phyloP scores from a whole-genome alignment of 208 protist species.

The Leptomonas pyrrhocoris region DNA sequence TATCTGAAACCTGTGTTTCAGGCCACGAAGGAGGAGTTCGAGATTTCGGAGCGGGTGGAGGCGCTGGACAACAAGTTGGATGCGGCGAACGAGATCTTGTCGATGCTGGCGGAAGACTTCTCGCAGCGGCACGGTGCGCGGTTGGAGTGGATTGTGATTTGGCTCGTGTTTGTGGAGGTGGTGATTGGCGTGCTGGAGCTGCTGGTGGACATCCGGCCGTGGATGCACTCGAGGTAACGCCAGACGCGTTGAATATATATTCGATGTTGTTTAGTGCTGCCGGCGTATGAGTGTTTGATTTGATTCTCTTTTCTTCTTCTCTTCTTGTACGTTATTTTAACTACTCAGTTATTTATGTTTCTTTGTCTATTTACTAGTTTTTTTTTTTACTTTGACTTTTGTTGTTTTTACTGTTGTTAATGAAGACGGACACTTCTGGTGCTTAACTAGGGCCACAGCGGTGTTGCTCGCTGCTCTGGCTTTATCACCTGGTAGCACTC shows the following conservation, averaged over 20 bases:
- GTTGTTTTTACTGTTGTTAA: no score
- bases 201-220: conserved; percentile 61
- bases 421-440: no score
- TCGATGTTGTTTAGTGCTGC: no score
- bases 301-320: no score
- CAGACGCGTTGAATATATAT: no score
- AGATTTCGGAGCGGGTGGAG: conserved; percentile 64
- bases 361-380: no score
- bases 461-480: no score
- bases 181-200: conserved; percentile 79
- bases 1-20: conserved; percentile 83
- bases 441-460: no score
- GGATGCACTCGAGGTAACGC: conserved; percentile 31
- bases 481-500: no score
- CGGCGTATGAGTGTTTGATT: background rate
- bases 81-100: conserved; percentile 77
- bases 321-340: no score
- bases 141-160: conserved; percentile 88
- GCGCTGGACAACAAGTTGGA: conserved; percentile 81
- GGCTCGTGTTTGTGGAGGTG: conserved; percentile 81
- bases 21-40: conserved; percentile 76
- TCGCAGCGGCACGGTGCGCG: conserved; percentile 75
- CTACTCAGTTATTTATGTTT: no score
- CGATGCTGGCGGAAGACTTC: conserved; percentile 80
- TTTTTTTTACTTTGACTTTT: no score